phyloP scores from a whole-genome alignment of 805 yeast species.

The Komagataella pseudopastoris region DNA sequence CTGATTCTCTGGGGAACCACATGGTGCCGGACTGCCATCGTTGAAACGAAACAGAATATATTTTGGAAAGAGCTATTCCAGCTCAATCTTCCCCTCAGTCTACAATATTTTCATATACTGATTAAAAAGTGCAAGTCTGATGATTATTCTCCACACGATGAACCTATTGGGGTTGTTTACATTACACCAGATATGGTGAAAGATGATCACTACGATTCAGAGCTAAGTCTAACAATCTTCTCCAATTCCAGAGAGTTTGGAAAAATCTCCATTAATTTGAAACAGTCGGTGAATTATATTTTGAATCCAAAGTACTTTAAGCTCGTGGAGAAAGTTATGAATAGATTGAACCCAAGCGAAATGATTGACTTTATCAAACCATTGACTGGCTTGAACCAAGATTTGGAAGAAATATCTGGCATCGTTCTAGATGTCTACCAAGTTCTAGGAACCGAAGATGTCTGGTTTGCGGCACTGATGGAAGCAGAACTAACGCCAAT shows the following conservation, averaged over 20 bases:
- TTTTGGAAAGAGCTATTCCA: conserved; percentile 77
- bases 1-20: conserved; percentile 57
- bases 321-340: conserved; percentile 47
- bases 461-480: conserved; percentile 62
- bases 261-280: conserved; percentile 36
- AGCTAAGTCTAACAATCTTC: background rate
- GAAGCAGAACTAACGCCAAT: conserved; percentile 46
- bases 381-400: conserved; percentile 13
- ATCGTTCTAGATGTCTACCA: conserved; percentile 67
- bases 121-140: conserved; percentile 5
- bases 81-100: conserved; percentile 43
- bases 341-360: conserved; percentile 35
- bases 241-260: conserved; percentile 31
- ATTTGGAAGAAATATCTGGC: conserved; percentile 40
- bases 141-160: conserved; percentile 20
- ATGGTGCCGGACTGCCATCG: conserved; percentile 69
- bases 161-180: conserved; percentile 37
- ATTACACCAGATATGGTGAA: conserved; percentile 37
- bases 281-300: conserved; percentile 38
- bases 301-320: conserved; percentile 48
- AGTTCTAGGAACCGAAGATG: conserved; percentile 49
- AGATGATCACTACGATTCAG: conserved; percentile 9
- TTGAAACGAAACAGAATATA: conserved; percentile 35
- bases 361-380: conserved; percentile 34
- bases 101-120: conserved; percentile 35